Base-by-base conservation (phyloP, 23 red algal species). In the Gracilaria caudata region DNA sequence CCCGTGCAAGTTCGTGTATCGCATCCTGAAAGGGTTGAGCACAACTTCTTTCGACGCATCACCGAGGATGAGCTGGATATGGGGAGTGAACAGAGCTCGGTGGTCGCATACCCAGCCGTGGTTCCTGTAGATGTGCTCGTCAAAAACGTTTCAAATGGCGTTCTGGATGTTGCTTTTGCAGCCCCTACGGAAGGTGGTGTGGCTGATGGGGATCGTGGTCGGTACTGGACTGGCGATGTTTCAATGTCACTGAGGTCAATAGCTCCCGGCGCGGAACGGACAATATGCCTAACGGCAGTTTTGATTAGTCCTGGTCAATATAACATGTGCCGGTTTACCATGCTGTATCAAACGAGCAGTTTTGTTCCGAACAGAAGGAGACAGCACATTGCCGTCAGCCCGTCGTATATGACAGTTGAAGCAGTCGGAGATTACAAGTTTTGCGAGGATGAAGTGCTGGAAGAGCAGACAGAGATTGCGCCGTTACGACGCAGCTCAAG, bases 161-260 rank as follows among this genome's bases (percentile, higher is more conserved):
- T 91, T 53, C 28, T 91, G 58, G 87, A 91, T 76, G 87, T 91
- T 6, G 76, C 78, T 3, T 73, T 91, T 75, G 64, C 87, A 4
- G 87, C 87, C 8, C 77, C 87, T 16, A 58, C 78, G 29, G 76
- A 73, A 53, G 75, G 56, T 16, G 87, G 75, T 2, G 73, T 91
- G 17, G 75, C 75, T 13, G 87, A 91, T 41, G 87, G 87, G 32
- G 87, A 91, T 16, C 87, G 87, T 20, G 87, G 87, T 12, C 54
- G 87, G 36, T 82, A 73, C 77, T 91, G 87, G 87, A 76, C 77
- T 2, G 87, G 87, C 0, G 77, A 82, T 73, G 78, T 82, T 34
- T 75, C 76, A 1, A 77, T 82, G 77, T 82, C 87, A 28, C 57
- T 91, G 74, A 54, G 87, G 21, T 58, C 87, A 34, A 59, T 91